Evolutionary conservation across 108 stramenopile genomes (phyloP).

Genomic region (Epithemia pelagica): DNA sequence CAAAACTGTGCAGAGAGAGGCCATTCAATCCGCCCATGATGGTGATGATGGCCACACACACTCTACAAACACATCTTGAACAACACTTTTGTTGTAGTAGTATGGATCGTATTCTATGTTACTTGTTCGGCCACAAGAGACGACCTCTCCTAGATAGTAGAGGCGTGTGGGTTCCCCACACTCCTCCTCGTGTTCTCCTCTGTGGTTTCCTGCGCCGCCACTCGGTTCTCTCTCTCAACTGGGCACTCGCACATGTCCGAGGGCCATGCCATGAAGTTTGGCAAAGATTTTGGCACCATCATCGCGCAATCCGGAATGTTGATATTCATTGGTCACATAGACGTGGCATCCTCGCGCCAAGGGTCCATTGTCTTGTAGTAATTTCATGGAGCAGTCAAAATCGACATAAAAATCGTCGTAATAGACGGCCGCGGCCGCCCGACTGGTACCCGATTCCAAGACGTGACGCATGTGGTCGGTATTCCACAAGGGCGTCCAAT

Average conservation of each 20-base stretch:
- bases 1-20: too few relatives aligned
- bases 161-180: too few relatives aligned
- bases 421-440: slow-evolving; percentile 80
- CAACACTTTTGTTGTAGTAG: too few relatives aligned
- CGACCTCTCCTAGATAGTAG: too few relatives aligned
- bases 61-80: too few relatives aligned
- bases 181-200: too few relatives aligned
- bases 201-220: too few relatives aligned
- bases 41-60: too few relatives aligned
- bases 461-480: slow-evolving; percentile 48
- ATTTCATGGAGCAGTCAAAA: slow-evolving; percentile 62
- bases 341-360: slow-evolving; percentile 64
- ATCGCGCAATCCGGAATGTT: slow-evolving; percentile 87
- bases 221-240: too few relatives aligned
- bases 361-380: slow-evolving; percentile 48
- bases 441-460: slow-evolving; percentile 19
- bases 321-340: slow-evolving; percentile 90
- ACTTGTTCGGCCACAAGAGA: too few relatives aligned
- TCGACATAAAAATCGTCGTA: slow-evolving; percentile 95
- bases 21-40: too few relatives aligned
- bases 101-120: too few relatives aligned
- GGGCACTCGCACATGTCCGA: slow-evolving; percentile 53
- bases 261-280: slow-evolving; percentile 84
- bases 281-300: slow-evolving; percentile 75
- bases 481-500: slow-evolving; percentile 81